Percentiles rank a stretch among this genome's conserved stretches.
phyloP scores from a whole-genome alignment of 352 stramenopile species.

The Aphanomyces invadans region DNA sequence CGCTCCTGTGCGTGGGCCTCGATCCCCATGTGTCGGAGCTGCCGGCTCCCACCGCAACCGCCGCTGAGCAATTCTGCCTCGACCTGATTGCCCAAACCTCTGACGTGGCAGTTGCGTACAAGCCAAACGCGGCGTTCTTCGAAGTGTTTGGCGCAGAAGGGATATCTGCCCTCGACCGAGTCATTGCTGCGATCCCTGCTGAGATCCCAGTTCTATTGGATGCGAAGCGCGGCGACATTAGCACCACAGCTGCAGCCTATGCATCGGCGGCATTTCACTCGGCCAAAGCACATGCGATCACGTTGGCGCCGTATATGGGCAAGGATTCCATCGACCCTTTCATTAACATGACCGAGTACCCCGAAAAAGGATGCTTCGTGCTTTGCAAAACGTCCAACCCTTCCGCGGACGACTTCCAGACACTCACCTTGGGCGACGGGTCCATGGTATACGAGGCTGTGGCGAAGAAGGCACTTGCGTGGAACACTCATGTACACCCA shows the following conservation, averaged over 20 bases:
- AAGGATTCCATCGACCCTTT: slow-evolving; percentile 97
- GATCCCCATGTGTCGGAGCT: slow-evolving; percentile 91
- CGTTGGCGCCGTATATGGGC: slow-evolving; percentile 97
- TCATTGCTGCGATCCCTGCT: slow-evolving; percentile 82
- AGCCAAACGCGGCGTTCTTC: slow-evolving; percentile 99
- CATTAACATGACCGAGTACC: slow-evolving; percentile 67
- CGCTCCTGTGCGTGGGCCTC: slow-evolving; percentile 96
- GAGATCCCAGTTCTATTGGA: slow-evolving; percentile 96
- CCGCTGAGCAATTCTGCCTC: slow-evolving; percentile 92
- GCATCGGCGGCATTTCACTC: slow-evolving; percentile 90
- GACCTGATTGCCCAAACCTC: slow-evolving; percentile 93
- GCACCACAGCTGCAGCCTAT: slow-evolving; percentile 95
- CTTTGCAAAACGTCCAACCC: slow-evolving; percentile 99
- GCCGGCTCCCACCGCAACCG: slow-evolving; percentile 68
- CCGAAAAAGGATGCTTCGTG: slow-evolving; percentile 91
- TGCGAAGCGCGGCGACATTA: slow-evolving; percentile 98
- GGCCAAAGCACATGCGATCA: slow-evolving; percentile 93
- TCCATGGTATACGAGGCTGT: slow-evolving; percentile 85
- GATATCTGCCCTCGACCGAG: slow-evolving; percentile 81
- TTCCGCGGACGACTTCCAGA: slow-evolving; percentile 95
- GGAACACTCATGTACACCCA: slow-evolving; percentile 45
- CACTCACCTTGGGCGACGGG: slow-evolving; percentile 40
- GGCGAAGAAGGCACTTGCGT: slow-evolving; percentile 82
- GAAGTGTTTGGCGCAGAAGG: slow-evolving; percentile 87
- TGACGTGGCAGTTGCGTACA: slow-evolving; percentile 92